phyloP scores from a whole-genome alignment of 345 rosid species.

The Draba incana region DNA sequence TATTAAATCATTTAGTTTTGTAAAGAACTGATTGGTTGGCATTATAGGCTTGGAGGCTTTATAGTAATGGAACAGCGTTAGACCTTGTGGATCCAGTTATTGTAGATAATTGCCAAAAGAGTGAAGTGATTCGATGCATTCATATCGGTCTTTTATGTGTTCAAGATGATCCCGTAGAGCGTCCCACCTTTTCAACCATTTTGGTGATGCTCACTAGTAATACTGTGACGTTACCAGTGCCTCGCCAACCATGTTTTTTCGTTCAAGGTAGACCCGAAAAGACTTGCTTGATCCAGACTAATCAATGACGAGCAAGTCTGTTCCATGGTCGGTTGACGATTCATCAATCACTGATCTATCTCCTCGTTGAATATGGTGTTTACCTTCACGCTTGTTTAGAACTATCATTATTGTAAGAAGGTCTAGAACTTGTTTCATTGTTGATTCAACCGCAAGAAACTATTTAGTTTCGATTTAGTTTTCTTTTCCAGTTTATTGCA shows the following conservation, averaged over 20 bases:
- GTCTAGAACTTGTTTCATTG: no score
- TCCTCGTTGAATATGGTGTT: conserved; percentile 10
- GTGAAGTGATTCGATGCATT: conserved; percentile 13
- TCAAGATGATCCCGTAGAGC: conserved; percentile 18
- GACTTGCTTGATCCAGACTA: no score
- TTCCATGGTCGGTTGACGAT: neutral
- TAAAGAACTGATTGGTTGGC: no score
- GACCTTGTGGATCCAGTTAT: conserved; percentile 16
- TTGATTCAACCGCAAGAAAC: no score
- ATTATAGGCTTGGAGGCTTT: conserved; percentile 25
- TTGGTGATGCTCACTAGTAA: neutral
- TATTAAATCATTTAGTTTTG: no score
- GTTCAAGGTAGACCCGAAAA: neutral
- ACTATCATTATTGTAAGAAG: neutral
- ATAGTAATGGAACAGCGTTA: neutral
- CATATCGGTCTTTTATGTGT: conserved; percentile 29
- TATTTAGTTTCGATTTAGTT: no score
- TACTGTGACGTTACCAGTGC: conserved; percentile 15
- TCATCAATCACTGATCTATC: neutral
- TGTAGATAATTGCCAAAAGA: neutral
- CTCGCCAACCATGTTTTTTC: neutral
- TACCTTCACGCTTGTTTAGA: neutral
- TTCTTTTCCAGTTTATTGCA: no score
- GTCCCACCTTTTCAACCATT: conserved; percentile 11
- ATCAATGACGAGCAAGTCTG: no score